Evolutionary conservation across 768 basidiomycete species (phyloP).

Genomic region (Serendipita sp.): DNA sequence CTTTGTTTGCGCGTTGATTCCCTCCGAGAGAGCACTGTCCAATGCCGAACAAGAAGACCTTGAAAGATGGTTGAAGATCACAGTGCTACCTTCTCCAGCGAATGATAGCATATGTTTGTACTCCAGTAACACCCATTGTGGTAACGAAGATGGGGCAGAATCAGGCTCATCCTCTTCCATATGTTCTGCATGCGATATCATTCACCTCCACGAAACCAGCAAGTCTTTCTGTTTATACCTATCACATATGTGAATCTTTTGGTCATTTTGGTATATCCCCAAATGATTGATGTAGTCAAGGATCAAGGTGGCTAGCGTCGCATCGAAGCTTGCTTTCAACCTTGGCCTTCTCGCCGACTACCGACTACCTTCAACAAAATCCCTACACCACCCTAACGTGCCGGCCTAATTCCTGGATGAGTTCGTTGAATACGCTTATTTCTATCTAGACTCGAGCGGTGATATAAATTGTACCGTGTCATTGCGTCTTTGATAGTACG

Average conservation of each 20-base stretch:
- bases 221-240: not conserved
- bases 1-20: not conserved
- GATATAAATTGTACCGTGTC: too few relatives aligned
- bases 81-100: slow-evolving; percentile 43
- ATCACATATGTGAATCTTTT: not conserved
- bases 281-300: too few relatives aligned
- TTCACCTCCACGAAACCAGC: not conserved
- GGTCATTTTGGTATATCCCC: not conserved
- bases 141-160: slow-evolving; percentile 35
- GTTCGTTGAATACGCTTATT: too few relatives aligned
- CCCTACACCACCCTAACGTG: too few relatives aligned
- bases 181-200: slow-evolving; percentile 43
- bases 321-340: too few relatives aligned
- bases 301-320: too few relatives aligned
- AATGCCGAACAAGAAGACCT: slow-evolving; percentile 46
- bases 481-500: too few relatives aligned
- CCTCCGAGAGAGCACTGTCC: slow-evolving; percentile 17
- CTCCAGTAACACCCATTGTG: slow-evolving; percentile 87
- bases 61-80: slow-evolving; percentile 82
- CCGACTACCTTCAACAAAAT: too few relatives aligned
- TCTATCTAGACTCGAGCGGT: too few relatives aligned
- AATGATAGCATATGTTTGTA: slow-evolving; percentile 83
- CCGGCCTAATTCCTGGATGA: too few relatives aligned
- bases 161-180: slow-evolving; percentile 87
- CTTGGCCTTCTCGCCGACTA: too few relatives aligned